phyloP scores from a whole-genome alignment of 495 filamentous ascomycete genomes.

The Neurospora tetraspora region DNA sequence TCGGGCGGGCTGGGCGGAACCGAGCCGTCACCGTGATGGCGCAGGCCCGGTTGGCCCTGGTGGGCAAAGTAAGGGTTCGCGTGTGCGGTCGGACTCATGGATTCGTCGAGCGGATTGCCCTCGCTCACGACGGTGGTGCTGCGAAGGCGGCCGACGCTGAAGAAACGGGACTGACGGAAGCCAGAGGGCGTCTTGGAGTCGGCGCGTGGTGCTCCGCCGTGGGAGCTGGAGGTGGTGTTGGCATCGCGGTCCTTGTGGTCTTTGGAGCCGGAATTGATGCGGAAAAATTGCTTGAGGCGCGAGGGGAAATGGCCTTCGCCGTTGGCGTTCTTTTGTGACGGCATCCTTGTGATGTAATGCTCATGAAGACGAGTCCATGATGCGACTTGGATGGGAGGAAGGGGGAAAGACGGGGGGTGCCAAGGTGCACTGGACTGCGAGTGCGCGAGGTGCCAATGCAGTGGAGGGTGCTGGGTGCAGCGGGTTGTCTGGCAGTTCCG shows the following conservation, averaged over 20 bases:
- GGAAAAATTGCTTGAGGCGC: constrained; percentile 95
- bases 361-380: constrained; percentile 26
- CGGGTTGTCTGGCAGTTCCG: neutral
- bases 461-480: neutral
- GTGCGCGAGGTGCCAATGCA: constrained; percentile 1
- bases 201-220: constrained; percentile 14
- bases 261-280: constrained; percentile 57
- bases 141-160: constrained; percentile 63
- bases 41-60: constrained; percentile 83
- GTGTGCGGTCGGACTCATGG: constrained; percentile 81
- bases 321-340: constrained; percentile 30
- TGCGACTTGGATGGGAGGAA: constrained; percentile 4
- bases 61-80: constrained; percentile 97
- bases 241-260: constrained; percentile 33
- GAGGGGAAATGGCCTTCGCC: constrained; percentile 63
- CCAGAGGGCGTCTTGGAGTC: constrained; percentile 45
- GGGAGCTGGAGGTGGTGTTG: constrained; percentile 18
- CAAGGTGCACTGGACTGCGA: constrained; percentile 1
- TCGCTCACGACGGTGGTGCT: constrained; percentile 91
- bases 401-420: constrained; percentile 3
- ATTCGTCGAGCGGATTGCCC: constrained; percentile 80
- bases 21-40: constrained; percentile 90
- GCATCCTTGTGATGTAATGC: constrained; percentile 20
- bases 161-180: constrained; percentile 76
- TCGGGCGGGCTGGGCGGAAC: constrained; percentile 96